Conservation (phyloP, 176 grass and related monocot species). For the Triticum aestivum region IWGSC_CS_RefSeq_v2.1 NC_057812.1:695687394-695687893, state of each 20-base stretch:
- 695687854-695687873: background rate
- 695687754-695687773: too few species aligned
- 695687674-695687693: background rate
- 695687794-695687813: background rate
- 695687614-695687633: conserved; percentile 56
- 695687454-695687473: conserved; percentile 97
- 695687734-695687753: too few species aligned
- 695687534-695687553: background rate
- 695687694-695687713: background rate
- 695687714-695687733: too few species aligned
- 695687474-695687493: conserved; percentile 97
- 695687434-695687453: conserved; percentile 94
- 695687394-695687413: conserved; percentile 54
- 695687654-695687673: background rate
- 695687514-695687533: background rate
- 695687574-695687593: conserved; percentile 70
- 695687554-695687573: conserved; percentile 51
- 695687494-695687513: conserved; percentile 17
- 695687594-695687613: conserved; percentile 90
- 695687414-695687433: conserved; percentile 50
- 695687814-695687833: conserved; percentile 98
- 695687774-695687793: too few species aligned
- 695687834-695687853: conserved; percentile 62
- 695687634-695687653: background rate
- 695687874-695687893: background rate